A percentile compares a stretch with the other conserved stretches of the same genome.
These are phyloP conservation scores for Claviceps maximensis DNA, from an alignment of 2,329 filamentous ascomycete genomes.

Conservation along the genomic window DNA sequence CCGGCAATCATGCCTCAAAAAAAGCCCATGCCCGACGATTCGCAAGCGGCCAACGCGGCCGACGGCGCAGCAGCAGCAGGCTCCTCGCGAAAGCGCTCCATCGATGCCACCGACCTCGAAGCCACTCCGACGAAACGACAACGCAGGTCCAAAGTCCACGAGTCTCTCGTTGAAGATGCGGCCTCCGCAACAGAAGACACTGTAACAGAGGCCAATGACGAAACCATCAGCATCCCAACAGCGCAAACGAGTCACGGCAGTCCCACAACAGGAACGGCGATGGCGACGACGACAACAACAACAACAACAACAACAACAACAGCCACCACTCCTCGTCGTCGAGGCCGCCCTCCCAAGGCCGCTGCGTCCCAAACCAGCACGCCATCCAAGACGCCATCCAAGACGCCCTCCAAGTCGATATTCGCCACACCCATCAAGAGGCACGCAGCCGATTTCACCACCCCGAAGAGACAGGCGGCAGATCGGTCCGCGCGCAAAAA, in stretches of 20 bases:
- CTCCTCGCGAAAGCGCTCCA: conserved; percentile 11
- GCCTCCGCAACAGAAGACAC: conserved; percentile 2
- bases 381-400: conserved; percentile 17
- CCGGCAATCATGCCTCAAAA: conserved; percentile 5
- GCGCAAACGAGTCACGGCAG: not conserved
- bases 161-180: conserved; percentile 1
- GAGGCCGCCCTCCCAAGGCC: conserved; percentile 18
- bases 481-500: conserved; percentile 81
- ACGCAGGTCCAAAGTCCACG: conserved; percentile 10
- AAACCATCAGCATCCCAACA: not conserved
- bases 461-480: conserved; percentile 55
- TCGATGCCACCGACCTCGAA: conserved; percentile 16
- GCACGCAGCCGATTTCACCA: conserved; percentile 26
- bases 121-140: conserved; percentile 21
- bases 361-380: conserved; percentile 16
- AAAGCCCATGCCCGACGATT: not conserved
- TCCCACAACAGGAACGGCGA: no score
- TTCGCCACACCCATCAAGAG: conserved; percentile 27
- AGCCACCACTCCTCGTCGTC: conserved; percentile 19
- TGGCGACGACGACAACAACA: not conserved
- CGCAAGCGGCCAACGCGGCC: not conserved
- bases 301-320: not conserved
- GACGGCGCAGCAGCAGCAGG: not conserved
- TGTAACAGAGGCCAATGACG: conserved; percentile 3
- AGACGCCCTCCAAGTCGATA: conserved; percentile 12